Evolutionary conservation across 345 rosid genomes (phyloP).

Genomic region (Trapa incisa): DNA sequence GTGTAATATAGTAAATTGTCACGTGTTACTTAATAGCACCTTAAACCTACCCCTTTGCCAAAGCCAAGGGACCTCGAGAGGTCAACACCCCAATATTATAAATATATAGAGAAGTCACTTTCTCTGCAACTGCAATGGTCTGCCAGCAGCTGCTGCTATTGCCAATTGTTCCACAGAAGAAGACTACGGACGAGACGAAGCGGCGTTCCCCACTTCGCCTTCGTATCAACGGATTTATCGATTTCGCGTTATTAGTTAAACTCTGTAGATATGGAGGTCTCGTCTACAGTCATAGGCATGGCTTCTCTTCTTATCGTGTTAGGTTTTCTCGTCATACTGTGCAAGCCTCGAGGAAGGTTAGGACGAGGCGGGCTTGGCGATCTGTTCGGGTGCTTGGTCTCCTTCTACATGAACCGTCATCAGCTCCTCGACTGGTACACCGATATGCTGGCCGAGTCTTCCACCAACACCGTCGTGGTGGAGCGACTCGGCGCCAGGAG

Average conservation of each 20-base stretch:
- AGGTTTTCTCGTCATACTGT: neutral
- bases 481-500: slow-evolving; percentile 43
- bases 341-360: slow-evolving; percentile 4
- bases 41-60: too few relatives aligned
- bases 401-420: slow-evolving; percentile 50
- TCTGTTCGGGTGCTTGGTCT: slow-evolving; percentile 46
- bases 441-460: slow-evolving; percentile 38
- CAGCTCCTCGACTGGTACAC: slow-evolving; percentile 82
- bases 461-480: slow-evolving; percentile 48
- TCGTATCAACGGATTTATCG: neutral
- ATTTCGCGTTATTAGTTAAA: neutral
- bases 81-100: too few relatives aligned
- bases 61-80: too few relatives aligned
- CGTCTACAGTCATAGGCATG: neutral
- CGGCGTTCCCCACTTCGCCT: neutral
- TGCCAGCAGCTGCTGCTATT: too few relatives aligned
- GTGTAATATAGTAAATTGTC: too few relatives aligned
- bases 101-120: too few relatives aligned
- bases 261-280: neutral
- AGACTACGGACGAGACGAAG: neutral
- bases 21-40: too few relatives aligned
- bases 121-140: too few relatives aligned
- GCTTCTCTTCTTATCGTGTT: neutral
- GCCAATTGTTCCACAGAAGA: too few relatives aligned
- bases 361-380: too few relatives aligned